These are phyloP conservation scores for Parascedosporium putredinis DNA, from an alignment of 2,329 filamentous ascomycete genomes.

Conservation along the genomic window DNA sequence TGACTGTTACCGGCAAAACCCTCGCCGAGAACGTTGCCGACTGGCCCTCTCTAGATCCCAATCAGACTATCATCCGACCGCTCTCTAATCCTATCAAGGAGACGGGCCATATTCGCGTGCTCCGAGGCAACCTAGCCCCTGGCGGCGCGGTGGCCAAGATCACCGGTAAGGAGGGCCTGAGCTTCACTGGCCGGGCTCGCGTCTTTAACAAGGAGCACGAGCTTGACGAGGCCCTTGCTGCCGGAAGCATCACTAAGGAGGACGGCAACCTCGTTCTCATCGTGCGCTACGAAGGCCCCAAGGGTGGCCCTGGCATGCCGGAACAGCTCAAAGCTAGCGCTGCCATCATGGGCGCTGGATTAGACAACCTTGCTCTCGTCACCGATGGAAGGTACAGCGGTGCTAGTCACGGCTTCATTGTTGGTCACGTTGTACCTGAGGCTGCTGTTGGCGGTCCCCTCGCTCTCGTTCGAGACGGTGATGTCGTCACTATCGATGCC, in stretches of 20 bases:
- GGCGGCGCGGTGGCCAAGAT: conserved; percentile 91
- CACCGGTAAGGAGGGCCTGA: conserved; percentile 83
- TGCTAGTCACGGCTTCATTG: conserved; percentile 84
- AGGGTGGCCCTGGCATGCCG: conserved; percentile 91
- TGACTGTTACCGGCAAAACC: conserved; percentile 76
- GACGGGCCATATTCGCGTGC: conserved; percentile 79
- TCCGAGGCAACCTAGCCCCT: conserved; percentile 79
- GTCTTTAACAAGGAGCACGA: conserved; percentile 81
- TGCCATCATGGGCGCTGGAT: conserved; percentile 83
- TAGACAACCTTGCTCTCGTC: conserved; percentile 80
- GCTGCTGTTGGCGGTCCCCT: conserved; percentile 84
- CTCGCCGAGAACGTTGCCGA: conserved; percentile 69
- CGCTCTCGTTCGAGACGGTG: conserved; percentile 69
- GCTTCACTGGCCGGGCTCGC: conserved; percentile 68
- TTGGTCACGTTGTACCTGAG: conserved; percentile 87
- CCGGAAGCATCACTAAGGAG: conserved; percentile 40
- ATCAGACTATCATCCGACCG: conserved; percentile 74
- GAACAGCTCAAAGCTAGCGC: conserved; percentile 84
- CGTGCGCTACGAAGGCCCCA: conserved; percentile 88
- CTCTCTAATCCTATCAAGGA: conserved; percentile 64
- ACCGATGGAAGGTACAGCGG: conserved; percentile 88
- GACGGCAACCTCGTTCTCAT: conserved; percentile 77
- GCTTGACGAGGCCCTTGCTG: conserved; percentile 67
- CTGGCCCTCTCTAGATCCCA: conserved; percentile 66
- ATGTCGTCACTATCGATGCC: conserved; percentile 78